phyloP scores from a whole-genome alignment of 495 filamentous ascomycete species.

The Amphirosellinia nigrospora region DNA sequence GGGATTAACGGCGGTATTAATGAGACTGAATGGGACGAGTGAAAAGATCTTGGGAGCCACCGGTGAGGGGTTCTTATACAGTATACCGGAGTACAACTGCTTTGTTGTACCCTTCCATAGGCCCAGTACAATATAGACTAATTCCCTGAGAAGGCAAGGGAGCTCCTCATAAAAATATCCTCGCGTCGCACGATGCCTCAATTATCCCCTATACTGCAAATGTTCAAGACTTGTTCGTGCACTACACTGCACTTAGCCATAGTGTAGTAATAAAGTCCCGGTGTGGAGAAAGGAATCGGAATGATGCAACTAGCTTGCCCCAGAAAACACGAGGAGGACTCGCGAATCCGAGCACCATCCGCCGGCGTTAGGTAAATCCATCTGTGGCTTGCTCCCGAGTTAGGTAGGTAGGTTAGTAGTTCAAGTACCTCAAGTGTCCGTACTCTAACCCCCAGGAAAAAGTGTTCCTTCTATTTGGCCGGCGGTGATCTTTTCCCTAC shows the following conservation, averaged over 20 bases:
- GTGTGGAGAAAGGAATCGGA: not conserved
- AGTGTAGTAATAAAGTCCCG: not conserved
- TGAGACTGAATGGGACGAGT: not conserved
- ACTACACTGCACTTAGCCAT: not conserved
- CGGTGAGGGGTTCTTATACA: constrained; percentile 3
- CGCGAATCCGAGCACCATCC: constrained; percentile 2
- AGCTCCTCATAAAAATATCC: not conserved
- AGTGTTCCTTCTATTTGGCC: constrained; percentile 1
- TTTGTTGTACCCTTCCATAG: not conserved
- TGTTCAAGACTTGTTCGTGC: not conserved
- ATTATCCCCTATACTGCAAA: not conserved
- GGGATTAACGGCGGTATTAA: constrained; percentile 11
- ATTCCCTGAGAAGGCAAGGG: not conserved
- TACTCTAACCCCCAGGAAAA: not conserved
- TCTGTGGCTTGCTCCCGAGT: not conserved
- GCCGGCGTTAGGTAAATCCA: not conserved
- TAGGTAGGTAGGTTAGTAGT: not conserved
- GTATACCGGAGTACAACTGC: too few relatives aligned
- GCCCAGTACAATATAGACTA: not conserved
- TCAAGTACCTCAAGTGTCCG: not conserved
- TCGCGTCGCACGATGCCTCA: constrained; percentile 5
- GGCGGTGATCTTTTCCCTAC: not conserved
- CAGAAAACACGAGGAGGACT: not conserved
- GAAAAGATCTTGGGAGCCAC: not conserved
- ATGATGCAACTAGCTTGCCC: constrained; percentile 8